Percentiles rank a stretch among this genome's conserved stretches.
Conservation (phyloP, 768 basidiomycete species). For the Cytidiella melzeri region DNA sequence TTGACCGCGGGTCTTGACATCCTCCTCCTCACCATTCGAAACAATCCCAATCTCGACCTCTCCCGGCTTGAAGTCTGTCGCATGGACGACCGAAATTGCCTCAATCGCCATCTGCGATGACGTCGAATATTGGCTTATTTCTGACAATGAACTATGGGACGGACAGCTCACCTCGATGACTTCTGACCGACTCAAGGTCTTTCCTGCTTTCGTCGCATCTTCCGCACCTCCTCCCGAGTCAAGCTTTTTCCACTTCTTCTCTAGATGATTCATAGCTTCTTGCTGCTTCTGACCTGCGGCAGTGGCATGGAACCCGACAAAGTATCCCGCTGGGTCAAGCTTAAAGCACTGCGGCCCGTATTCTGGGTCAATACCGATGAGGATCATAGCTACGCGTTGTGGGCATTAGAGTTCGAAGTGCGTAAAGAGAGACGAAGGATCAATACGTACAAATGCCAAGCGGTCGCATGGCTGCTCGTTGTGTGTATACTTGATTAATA, state of each 20-base stretch:
- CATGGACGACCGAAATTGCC: constrained; percentile 87
- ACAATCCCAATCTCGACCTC: constrained; percentile 97
- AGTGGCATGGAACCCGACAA: constrained; percentile 96
- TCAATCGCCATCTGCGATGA: constrained; percentile 80
- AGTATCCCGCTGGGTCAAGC: constrained; percentile 97
- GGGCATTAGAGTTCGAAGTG: constrained; percentile 1
- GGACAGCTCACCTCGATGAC: constrained; percentile 76
- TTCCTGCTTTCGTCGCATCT: constrained; percentile 70
- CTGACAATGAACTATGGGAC: background rate
- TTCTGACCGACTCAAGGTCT: constrained; percentile 63
- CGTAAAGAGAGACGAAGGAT: background rate
- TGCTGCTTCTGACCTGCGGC: constrained; percentile 96
- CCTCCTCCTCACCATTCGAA: constrained; percentile 69
- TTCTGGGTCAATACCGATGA: constrained; percentile 90
- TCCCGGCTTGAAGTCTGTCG: constrained; percentile 91
- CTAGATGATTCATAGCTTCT: constrained; percentile 96
- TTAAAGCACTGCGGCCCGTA: constrained; percentile 97
- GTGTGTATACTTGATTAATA: constrained; percentile 98
- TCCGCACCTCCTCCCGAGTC: constrained; percentile 74
- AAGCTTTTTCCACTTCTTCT: constrained; percentile 98
- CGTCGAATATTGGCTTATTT: background rate
- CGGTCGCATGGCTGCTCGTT: constrained; percentile 94
- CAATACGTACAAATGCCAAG: constrained; percentile 78
- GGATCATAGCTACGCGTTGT: constrained; percentile 71
- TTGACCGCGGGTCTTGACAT: constrained; percentile 59